Evolutionary conservation across 257 asterid species (phyloP).

Genomic region (Euphrasia confusa): DNA sequence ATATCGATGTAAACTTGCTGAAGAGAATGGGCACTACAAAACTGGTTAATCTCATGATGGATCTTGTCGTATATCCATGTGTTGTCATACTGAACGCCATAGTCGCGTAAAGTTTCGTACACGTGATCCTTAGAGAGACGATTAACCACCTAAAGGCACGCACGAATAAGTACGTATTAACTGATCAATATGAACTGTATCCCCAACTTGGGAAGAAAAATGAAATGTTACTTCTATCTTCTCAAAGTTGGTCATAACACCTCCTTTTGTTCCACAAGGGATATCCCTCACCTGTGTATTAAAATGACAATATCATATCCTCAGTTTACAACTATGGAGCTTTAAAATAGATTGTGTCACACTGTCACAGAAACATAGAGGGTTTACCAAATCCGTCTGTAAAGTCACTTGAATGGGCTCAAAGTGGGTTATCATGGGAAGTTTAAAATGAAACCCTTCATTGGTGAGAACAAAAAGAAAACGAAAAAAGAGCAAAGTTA

Average conservation of each 20-base stretch:
- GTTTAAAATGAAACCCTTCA: conserved; percentile 83
- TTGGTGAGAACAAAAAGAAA: conserved; percentile 18
- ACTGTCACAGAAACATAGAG: background rate
- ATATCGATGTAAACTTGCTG: conserved; percentile 97
- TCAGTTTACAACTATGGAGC: background rate
- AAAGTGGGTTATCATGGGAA: conserved; percentile 86
- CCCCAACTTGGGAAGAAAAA: conserved; percentile 15
- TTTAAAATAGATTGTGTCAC: conserved; percentile 1
- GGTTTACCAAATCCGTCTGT: conserved; percentile 91
- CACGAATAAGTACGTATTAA: conserved; percentile 19
- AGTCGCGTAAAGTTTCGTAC: conserved; percentile 68
- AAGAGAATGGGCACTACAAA: conserved; percentile 90
- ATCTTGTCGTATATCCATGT: conserved; percentile 99
- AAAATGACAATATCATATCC: conserved; percentile 5
- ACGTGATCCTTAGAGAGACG: conserved; percentile 85
- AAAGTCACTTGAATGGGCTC: conserved; percentile 98
- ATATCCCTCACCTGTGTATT: conserved; percentile 85
- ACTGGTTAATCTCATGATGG: conserved; percentile 98
- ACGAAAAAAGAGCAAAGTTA: no score
- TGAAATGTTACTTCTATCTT: conserved; percentile 70
- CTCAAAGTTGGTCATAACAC: conserved; percentile 91
- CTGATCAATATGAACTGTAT: conserved; percentile 9
- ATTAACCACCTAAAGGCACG: conserved; percentile 73
- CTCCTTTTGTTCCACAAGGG: conserved; percentile 99
- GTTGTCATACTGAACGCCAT: conserved; percentile 89